Evolutionary conservation across 2,329 filamentous ascomycete genomes (phyloP).

Genomic region (Alternaria sp.): DNA sequence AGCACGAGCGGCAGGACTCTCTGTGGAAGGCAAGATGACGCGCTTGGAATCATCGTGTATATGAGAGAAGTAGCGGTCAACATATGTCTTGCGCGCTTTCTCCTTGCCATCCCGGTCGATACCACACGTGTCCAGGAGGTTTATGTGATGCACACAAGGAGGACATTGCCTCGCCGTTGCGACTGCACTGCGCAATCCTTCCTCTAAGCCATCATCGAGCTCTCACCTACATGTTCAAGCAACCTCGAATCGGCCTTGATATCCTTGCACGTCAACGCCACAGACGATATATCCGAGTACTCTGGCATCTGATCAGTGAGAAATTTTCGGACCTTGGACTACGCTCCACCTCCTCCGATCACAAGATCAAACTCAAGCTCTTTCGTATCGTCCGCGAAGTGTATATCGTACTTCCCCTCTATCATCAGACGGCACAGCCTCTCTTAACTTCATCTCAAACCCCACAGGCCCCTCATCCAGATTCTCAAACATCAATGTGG

Average conservation of each 20-base stretch:
- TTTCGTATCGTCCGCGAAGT: conserved; percentile 43
- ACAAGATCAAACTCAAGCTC: conserved; percentile 56
- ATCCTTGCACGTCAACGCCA: conserved; percentile 56
- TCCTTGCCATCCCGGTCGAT: conserved; percentile 55
- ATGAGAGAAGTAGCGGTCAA: conserved; percentile 35
- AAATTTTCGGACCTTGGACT: conserved; percentile 51
- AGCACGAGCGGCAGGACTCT: conserved; percentile 33
- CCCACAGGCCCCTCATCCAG: conserved; percentile 53
- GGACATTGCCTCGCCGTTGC: conserved; percentile 61
- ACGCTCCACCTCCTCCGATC: conserved; percentile 60
- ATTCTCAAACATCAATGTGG: conserved; percentile 55
- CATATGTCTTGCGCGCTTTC: conserved; percentile 43
- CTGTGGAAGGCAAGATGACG: conserved; percentile 31
- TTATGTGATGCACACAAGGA: conserved; percentile 52
- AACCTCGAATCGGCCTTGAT: conserved; percentile 56
- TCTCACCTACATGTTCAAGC: conserved; percentile 56
- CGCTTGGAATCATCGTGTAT: conserved; percentile 49
- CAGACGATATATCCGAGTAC: conserved; percentile 58
- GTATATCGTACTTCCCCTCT: conserved; percentile 31
- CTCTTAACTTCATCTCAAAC: conserved; percentile 46
- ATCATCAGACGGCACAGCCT: conserved; percentile 38
- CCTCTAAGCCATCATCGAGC: conserved; percentile 43
- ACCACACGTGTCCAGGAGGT: conserved; percentile 54
- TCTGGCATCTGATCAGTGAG: conserved; percentile 52
- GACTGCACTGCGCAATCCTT: conserved; percentile 53